phyloP scores from a whole-genome alignment of 2,329 filamentous ascomycete species.

The Aureobasidium melanogenum region DNA sequence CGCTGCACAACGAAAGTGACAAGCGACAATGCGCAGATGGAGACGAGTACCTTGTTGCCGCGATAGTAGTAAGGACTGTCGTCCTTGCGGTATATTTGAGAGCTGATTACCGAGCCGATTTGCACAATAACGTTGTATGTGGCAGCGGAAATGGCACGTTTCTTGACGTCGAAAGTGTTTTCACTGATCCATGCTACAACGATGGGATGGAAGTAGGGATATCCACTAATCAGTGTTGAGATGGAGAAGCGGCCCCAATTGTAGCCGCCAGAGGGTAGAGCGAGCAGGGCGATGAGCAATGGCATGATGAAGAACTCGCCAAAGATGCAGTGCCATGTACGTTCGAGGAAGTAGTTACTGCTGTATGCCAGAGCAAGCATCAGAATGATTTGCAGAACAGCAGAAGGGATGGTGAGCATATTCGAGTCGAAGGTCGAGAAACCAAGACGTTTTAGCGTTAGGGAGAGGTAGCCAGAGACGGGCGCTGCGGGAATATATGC shows the following conservation, averaged over 20 bases:
- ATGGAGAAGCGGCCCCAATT: slow-evolving; percentile 41
- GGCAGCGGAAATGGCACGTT: slow-evolving; percentile 39
- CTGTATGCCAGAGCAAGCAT: slow-evolving; percentile 46
- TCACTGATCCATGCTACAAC: slow-evolving; percentile 43
- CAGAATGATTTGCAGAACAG: slow-evolving; percentile 37
- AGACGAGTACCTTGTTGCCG: slow-evolving; percentile 51
- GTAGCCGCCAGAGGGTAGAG: slow-evolving; percentile 39
- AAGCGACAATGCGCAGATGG: slow-evolving; percentile 38
- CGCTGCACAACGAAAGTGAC: slow-evolving; percentile 43
- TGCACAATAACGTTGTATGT: slow-evolving; percentile 43
- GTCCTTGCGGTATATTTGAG: slow-evolving; percentile 41
- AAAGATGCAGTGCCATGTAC: slow-evolving; percentile 44
- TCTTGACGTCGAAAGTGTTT: slow-evolving; percentile 43
- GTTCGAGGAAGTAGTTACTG: slow-evolving; percentile 47
- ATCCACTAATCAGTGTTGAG: slow-evolving; percentile 9
- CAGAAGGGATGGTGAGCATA: slow-evolving; percentile 15
- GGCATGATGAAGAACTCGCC: slow-evolving; percentile 46
- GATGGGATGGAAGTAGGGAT: slow-evolving; percentile 50
- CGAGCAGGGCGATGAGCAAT: slow-evolving; percentile 43
- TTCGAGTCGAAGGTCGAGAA: slow-evolving; percentile 30
- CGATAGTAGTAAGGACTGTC: slow-evolving; percentile 49
- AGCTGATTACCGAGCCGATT: slow-evolving; percentile 32
- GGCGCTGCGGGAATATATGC: slow-evolving; percentile 47
- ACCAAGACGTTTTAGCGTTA: slow-evolving; percentile 48
- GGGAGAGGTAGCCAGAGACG: slow-evolving; percentile 46